Evolutionary conservation across 2,329 filamentous ascomycete genomes (phyloP), one percentile per base, ranked within the genome.

Genomic region (Trichoderma koningiopsis): DNA sequence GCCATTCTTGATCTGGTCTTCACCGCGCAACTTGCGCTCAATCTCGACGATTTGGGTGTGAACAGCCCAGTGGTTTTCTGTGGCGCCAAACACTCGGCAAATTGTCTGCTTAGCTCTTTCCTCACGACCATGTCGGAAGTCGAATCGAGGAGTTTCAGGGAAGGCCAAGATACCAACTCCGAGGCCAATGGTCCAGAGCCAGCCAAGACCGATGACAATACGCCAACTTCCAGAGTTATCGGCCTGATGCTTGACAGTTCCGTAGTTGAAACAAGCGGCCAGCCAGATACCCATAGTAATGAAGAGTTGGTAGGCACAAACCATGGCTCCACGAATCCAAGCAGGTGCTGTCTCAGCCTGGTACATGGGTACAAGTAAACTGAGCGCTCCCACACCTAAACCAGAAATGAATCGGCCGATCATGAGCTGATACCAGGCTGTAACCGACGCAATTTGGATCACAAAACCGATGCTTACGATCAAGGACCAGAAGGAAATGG

Each of bases 261-360:
- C 89, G 69, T 84, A 91, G 76, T 91, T 91, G 80, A 88, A 84
- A 75, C 83, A 83, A 5, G 86, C 84, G 13, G 86, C 84, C 3
- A 84, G 79, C 78, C 86, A 88, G 73, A 92, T 92, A 31, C 91
- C 91, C 57, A 91, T 79, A 0, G 89, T 92, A 78, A 92, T 91
- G 79, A 92, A 89, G 4, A 92, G 83, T 80, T 92, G 91, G 77
- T 92, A 92, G 14, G 85, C 85, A 58, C 85, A 85, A 60, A 92
- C 87, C 71, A 92, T 83, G 5, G 87, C 83, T 68, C 89, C 90
- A 72, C 91, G 85, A 61, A 92, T 87, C 77, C 88, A 88, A 16
- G 88, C 84, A 0, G 91, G 91, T 0, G 88, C 87, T 6, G 86
- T 90, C 78, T 93, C 91, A n/a, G 87, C 87, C 74, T 92, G 89